Evolutionary conservation across 148 eudicot species (phyloP), one percentile per base, ranked within the genome.

Genomic region (Rhododendron kiyosumense): DNA sequence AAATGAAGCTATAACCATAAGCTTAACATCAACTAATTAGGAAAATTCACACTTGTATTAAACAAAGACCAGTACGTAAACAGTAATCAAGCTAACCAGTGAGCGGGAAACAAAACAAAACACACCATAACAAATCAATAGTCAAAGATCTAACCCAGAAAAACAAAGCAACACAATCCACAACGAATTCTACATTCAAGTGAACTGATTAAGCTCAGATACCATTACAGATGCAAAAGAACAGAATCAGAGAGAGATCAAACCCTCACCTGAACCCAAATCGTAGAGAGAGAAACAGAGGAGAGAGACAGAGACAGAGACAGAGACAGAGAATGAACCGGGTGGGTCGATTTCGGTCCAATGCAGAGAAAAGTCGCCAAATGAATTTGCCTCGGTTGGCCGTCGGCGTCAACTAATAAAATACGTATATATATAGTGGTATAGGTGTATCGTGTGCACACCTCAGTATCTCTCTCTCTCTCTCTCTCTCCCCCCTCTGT

Each of bases 331-430:
- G 63, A 26, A 81, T 81, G 83, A 24, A 30, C 51, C 36, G 71
- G 45, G 83, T 52, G 73, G 52, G 69, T 84, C 11, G 52, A 84
- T 85, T 61, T 84, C 83, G 82, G 85, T 77, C 46, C 85, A 84
- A 41, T 84, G 45, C 59, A 67, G 87, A 87, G 93, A 90, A 89
- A 91, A 88, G 91, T 89, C 86, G 82, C 86, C 79, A 63, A 43
- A 77, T 78, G 82, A 85, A 85, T 84, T 86, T 59, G 52, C 73
- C 83, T 87, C 87, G 90, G 91, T 87, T 91, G 91, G 91, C 91
- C 89, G 91, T 91, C 93, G 90, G 89, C 61, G 20, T 54, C 7
- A 18, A 54, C 9, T 46, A 46, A 4, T 15, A 3, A 17, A 15
- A 54, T 15, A 54, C 17, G 54, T 84, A 32, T 90, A 0, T 48